Percentiles rank a stretch among this genome's conserved stretches.
Evolutionary conservation across 441 rosid species (phyloP).

Genomic region (Erodium moschatum): DNA sequence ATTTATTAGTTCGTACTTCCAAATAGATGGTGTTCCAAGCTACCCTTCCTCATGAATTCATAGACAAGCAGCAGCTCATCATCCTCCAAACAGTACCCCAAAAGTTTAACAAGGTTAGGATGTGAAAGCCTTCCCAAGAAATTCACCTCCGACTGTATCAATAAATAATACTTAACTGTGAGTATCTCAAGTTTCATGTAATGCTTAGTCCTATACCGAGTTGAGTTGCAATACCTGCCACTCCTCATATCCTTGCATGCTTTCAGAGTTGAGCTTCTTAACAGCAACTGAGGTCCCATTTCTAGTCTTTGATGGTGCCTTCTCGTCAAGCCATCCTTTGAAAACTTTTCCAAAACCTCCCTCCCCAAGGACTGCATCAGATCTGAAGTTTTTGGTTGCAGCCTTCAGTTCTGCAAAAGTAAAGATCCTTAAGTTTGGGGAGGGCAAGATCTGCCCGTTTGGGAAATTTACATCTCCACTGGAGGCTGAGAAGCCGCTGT

Average conservation of each 20-base stretch:
- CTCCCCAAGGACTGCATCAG: conserved; percentile 74
- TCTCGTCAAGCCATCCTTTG: conserved; percentile 88
- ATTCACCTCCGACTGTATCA: conserved; percentile 45
- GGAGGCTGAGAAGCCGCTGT: conserved; percentile 48
- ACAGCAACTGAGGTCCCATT: conserved; percentile 63
- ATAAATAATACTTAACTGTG: background rate
- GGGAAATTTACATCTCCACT: conserved; percentile 45
- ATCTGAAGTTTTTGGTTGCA: conserved; percentile 60
- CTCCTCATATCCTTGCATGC: conserved; percentile 75
- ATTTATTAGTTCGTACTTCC: conserved; percentile 28
- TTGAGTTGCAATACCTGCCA: conserved; percentile 64
- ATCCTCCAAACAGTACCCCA: conserved; percentile 55
- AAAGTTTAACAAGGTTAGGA: conserved; percentile 40
- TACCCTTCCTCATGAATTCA: conserved; percentile 47
- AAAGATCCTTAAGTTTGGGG: conserved; percentile 59
- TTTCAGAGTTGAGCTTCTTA: conserved; percentile 73
- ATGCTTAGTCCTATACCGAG: background rate
- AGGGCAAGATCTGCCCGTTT: conserved; percentile 59
- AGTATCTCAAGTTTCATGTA: background rate
- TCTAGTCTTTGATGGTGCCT: conserved; percentile 38
- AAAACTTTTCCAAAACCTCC: conserved; percentile 92
- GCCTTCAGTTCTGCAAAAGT: conserved; percentile 54
- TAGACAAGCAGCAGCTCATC: conserved; percentile 46
- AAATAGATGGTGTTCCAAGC: conserved; percentile 46
- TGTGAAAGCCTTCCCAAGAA: conserved; percentile 50